A percentile compares a stretch with the other conserved stretches of the same genome.
phyloP scores from a whole-genome alignment of 768 basidiomycete species.

The Leccinum arenicola region DNA sequence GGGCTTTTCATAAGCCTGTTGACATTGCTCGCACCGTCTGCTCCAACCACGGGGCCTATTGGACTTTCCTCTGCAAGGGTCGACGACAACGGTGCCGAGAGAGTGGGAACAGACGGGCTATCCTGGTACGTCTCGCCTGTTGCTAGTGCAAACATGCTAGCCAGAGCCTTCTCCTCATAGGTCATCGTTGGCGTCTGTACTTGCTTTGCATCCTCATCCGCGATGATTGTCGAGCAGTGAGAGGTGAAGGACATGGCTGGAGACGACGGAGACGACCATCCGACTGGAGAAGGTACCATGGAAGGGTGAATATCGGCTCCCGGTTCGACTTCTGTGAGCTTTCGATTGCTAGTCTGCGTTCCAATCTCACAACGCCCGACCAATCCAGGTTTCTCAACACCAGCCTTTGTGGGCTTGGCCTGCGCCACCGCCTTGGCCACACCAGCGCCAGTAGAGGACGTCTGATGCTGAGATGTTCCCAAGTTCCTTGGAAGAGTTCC shows the following conservation, averaged over 20 bases:
- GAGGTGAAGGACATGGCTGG: conserved; percentile 7
- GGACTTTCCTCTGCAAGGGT: too few species aligned
- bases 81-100: too few species aligned
- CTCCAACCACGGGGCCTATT: too few species aligned
- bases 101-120: too few species aligned
- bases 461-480: too few species aligned
- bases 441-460: too few species aligned
- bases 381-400: not conserved
- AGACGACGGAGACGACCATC: not conserved
- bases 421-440: not conserved
- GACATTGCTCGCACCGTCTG: too few species aligned
- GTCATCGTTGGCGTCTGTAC: not conserved
- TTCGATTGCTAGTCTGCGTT: not conserved
- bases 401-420: not conserved
- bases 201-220: not conserved
- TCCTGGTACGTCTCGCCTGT: too few species aligned
- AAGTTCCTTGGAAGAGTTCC: too few species aligned
- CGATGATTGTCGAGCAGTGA: conserved; percentile 1
- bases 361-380: not conserved
- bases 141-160: too few species aligned
- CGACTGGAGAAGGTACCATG: too few species aligned
- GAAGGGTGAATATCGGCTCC: not conserved
- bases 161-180: not conserved
- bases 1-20: too few species aligned
- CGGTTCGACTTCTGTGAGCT: not conserved